phyloP scores from a whole-genome alignment of 2,329 filamentous ascomycete genomes.

The Clonostachys chloroleuca region DNA sequence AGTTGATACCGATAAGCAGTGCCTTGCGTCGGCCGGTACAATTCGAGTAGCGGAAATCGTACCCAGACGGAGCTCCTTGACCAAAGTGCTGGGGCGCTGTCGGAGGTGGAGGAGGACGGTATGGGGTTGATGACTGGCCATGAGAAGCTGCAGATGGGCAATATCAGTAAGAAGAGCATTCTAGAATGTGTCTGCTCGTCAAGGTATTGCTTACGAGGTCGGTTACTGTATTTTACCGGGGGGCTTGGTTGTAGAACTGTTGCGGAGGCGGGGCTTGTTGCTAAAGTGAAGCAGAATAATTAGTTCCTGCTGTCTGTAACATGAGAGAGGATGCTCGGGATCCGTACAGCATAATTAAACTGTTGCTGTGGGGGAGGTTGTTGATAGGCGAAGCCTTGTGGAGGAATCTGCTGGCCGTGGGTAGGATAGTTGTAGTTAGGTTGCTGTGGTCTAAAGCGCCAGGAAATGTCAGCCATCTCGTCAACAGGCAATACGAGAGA shows the following conservation, averaged over 20 bases:
- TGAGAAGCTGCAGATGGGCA: no score
- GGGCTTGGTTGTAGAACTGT: slow-evolving; percentile 29
- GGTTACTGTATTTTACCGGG: slow-evolving; percentile 40
- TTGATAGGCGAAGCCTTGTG: slow-evolving; percentile 12
- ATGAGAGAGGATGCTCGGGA: not conserved
- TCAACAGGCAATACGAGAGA: not conserved
- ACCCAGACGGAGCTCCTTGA: slow-evolving; percentile 72
- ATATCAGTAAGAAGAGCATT: no score
- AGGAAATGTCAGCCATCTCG: not conserved
- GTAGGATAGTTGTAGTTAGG: slow-evolving; percentile 40
- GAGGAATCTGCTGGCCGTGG: slow-evolving; percentile 6
- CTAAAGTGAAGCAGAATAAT: slow-evolving; percentile 7
- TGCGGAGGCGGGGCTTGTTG: slow-evolving; percentile 33
- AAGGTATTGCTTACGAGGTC: slow-evolving; percentile 34
- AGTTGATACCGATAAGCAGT: slow-evolving; percentile 91
- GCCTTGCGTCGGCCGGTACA: slow-evolving; percentile 89
- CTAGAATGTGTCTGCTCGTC: no score
- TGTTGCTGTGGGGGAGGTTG: slow-evolving; percentile 45
- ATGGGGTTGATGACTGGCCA: no score
- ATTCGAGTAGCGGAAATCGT: slow-evolving; percentile 86
- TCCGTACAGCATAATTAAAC: slow-evolving; percentile 34
- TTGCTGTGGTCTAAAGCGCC: slow-evolving; percentile 22
- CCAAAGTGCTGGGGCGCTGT: slow-evolving; percentile 68
- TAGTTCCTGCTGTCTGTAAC: not conserved
- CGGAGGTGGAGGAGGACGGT: slow-evolving; percentile 62